These are phyloP conservation scores for Fraxinus paxiana DNA, from an alignment of 305 asterid genomes.

Conservation along the genomic window DNA sequence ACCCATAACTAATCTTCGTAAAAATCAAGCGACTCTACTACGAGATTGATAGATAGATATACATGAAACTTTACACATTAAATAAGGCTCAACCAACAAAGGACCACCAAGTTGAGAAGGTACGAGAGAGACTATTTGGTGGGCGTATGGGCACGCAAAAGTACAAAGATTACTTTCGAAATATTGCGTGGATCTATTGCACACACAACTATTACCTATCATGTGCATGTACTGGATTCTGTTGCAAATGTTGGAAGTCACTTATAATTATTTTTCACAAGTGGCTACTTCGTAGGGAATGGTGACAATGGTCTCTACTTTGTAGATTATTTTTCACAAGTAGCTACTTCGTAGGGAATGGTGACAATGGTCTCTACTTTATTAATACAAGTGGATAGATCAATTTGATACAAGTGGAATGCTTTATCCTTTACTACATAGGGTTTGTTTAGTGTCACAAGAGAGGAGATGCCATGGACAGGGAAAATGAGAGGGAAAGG, in stretches of 20 bases:
- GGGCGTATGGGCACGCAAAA: background rate
- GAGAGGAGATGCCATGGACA: background rate
- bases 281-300: background rate
- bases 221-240: background rate
- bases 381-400: background rate
- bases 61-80: background rate
- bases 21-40: background rate
- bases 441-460: background rate
- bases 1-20: background rate
- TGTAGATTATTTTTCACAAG: background rate
- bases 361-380: background rate
- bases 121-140: background rate
- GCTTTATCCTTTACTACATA: background rate
- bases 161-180: background rate
- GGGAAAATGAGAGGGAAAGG: background rate
- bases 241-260: background rate
- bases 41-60: background rate
- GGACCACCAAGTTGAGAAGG: background rate
- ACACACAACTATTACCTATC: background rate
- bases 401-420: too few relatives aligned
- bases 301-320: background rate
- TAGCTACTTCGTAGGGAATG: background rate
- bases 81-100: background rate
- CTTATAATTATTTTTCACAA: background rate
- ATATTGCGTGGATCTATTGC: background rate